A percentile compares a stretch with the other conserved stretches of the same genome.
Evolutionary conservation across 345 rosid genomes (phyloP).

Genomic region (Iberis pinnata): DNA sequence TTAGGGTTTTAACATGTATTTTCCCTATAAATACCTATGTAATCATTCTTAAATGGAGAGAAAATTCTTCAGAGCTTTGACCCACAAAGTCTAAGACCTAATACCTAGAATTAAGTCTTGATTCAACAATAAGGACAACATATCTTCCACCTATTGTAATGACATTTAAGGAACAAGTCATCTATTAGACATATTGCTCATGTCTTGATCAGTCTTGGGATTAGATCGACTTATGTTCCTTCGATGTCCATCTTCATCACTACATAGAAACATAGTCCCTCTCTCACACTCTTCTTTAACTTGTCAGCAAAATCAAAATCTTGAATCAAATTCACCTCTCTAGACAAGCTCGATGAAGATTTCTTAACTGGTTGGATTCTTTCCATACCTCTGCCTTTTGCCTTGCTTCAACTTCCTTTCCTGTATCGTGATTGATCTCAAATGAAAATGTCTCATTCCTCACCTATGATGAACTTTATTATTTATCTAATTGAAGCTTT

Average conservation of each 20-base stretch:
- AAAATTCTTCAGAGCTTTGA: no score
- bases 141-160: constrained; percentile 96
- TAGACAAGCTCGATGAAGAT: no score
- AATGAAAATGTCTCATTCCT: constrained; percentile 81
- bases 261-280: constrained; percentile 89
- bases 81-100: no score
- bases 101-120: no score
- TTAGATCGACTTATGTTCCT: constrained; percentile 92
- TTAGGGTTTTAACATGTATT: no score
- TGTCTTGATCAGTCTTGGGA: constrained; percentile 69
- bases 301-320: constrained; percentile 92
- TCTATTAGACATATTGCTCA: constrained; percentile 92
- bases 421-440: no score
- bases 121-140: no score
- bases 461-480: constrained; percentile 97
- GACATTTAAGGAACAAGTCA: constrained; percentile 92
- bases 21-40: no score
- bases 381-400: constrained; percentile 94
- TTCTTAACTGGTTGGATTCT: constrained; percentile 89
- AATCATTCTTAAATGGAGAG: no score
- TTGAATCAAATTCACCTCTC: constrained; percentile 62
- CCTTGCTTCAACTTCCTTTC: no score
- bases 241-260: constrained; percentile 99
- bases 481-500: no score
- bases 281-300: constrained; percentile 72